Percentiles rank a stretch among this genome's conserved stretches.
Conservation (phyloP, 2,329 filamentous ascomycete genomes). For the Aspergillus chevalieri region DNA sequence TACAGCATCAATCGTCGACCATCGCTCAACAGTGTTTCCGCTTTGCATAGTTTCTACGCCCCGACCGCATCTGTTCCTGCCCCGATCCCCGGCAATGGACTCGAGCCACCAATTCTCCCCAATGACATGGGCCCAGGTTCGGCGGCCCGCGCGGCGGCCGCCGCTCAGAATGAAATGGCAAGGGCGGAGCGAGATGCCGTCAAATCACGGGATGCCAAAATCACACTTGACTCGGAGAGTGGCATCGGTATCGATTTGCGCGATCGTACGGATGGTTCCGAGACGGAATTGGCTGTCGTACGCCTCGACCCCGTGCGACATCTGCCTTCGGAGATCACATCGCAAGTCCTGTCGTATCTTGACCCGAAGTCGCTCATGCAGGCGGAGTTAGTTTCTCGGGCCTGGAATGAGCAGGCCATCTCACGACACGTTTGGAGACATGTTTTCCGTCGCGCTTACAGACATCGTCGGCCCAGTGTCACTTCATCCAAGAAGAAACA, state of each 20-base stretch:
- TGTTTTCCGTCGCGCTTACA: conserved; percentile 55
- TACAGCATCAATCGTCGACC: conserved; percentile 29
- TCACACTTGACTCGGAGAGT: conserved; percentile 42
- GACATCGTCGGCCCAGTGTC: conserved; percentile 32
- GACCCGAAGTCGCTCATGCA: conserved; percentile 52
- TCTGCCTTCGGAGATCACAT: conserved; percentile 55
- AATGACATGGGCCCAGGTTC: conserved; percentile 37
- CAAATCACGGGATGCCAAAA: conserved; percentile 24
- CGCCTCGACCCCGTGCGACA: conserved; percentile 48
- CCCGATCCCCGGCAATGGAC: conserved; percentile 32
- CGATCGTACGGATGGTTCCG: conserved; percentile 30
- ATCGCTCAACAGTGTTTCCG: conserved; percentile 31
- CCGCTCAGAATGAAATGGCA: conserved; percentile 45
- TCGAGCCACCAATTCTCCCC: conserved; percentile 35
- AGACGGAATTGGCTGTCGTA: conserved; percentile 30
- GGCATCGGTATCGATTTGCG: conserved; percentile 44
- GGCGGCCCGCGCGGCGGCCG: conserved; percentile 43
- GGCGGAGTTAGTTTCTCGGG: conserved; percentile 51
- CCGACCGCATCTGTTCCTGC: conserved; percentile 21
- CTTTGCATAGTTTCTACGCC: conserved; percentile 28
- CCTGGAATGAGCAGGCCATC: conserved; percentile 51
- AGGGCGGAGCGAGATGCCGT: conserved; percentile 25
- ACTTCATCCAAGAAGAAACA: conserved; percentile 43
- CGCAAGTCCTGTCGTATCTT: conserved; percentile 55
- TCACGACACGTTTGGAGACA: conserved; percentile 57